Evolutionary conservation across 345 rosid species (phyloP), one percentile per base, ranked within the genome.

Genomic region (Leavenworthia alabamica): DNA sequence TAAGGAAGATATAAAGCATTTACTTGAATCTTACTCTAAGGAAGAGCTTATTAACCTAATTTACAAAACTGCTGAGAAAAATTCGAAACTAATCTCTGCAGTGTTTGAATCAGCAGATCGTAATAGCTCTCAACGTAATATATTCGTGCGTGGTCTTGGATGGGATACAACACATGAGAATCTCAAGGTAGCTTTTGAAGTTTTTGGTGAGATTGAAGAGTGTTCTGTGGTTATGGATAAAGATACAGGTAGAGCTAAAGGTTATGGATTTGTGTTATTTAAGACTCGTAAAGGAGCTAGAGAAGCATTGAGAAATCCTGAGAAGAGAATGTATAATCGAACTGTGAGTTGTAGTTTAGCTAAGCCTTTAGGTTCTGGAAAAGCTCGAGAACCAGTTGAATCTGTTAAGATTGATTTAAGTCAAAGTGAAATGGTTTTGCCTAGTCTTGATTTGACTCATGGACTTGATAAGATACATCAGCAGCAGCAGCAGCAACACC

Each of bases 1-100:
- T 14, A 14, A 71, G 16, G 70, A 59, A 39, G 72, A 64, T 3
- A 64, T 81, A 13, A 51, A 61, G 3, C 16, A 54, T 24, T 60
- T 81, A 2, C 75, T 81, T 11, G 75, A 81, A 31, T 65, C 78
- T 23, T 81, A 72, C 74, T 20, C 83, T 3, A 78, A 79, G 45
- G 83, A 81, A n/a, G 81, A 80, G 23, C 82, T 84, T 9, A 45
- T 79, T 13, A 64, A 39, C 53, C 76, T 79, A 52, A 64, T 82
- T 10, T 55, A 72, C 70, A 24, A 33, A 28, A 65, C 71, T 4
- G 75, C 78, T 2, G 61, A 56, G 46, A 62, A 58, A 3, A 54
- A 64, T 20, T 62, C 80, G 3, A 17, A 52, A 7, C 6, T 77
- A 24, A 54, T 66, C 55, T 20, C 74, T 6, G 57, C 73, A 4